Evolutionary conservation across 2,329 filamentous ascomycete genomes (phyloP).

Genomic region (Trichoderma afroharzianum): DNA sequence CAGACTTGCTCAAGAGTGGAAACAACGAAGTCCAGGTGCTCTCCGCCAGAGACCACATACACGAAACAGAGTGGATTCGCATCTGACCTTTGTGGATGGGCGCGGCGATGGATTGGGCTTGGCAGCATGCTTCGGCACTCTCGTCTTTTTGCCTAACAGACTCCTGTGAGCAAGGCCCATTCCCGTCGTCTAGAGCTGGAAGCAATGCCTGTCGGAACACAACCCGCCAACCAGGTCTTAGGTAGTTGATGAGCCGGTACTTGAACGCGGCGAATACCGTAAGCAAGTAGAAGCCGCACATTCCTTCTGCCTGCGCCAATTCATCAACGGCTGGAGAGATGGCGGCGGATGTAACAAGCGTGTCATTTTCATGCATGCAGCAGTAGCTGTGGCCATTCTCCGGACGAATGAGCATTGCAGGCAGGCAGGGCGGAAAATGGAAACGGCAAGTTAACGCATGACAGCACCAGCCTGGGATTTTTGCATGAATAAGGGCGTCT

Average conservation of each 20-base stretch:
- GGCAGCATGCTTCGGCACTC: not conserved
- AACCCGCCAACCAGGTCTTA: not conserved
- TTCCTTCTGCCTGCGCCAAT: not conserved
- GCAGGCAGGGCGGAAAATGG: not conserved
- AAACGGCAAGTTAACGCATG: not conserved
- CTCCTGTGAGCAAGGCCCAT: not conserved
- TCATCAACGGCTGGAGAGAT: not conserved
- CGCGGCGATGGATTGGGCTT: constrained; percentile 3
- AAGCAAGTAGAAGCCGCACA: not conserved
- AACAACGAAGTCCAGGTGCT: not conserved
- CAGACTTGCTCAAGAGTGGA: not conserved
- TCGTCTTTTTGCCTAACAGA: not conserved
- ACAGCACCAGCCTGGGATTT: not conserved
- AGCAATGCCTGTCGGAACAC: not conserved
- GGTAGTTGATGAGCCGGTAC: not conserved
- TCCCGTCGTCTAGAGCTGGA: not conserved
- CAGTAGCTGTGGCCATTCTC: not conserved
- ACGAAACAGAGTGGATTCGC: constrained; percentile 15
- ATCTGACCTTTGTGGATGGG: constrained; percentile 5
- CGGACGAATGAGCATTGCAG: not conserved
- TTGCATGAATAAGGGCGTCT: constrained; percentile 2
- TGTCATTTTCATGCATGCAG: not conserved
- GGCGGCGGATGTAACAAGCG: not conserved
- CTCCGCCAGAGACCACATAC: constrained; percentile 12
- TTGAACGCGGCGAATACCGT: not conserved